Evolutionary conservation across 73 alveolate species (phyloP), one percentile per base, ranked within the genome.

Genomic region (Paramecium caudatum): DNA sequence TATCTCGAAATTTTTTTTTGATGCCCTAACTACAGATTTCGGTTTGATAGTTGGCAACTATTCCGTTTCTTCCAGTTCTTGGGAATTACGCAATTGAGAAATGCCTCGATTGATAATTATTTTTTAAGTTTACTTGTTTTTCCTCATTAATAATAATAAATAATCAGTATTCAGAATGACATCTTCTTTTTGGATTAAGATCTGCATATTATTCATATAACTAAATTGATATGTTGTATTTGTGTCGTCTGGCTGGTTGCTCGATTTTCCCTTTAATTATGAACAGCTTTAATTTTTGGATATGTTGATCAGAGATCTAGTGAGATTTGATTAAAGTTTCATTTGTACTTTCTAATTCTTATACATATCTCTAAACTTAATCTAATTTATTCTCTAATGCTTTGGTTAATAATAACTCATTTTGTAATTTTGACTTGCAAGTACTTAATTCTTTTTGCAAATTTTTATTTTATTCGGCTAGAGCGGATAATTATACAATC

Each of bases 41-140:
- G 80, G 80, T 27, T 55, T 55, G 8, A 55, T 55, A 10, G n/a
- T 19, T 0, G 80, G 80, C 30, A 55, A 55, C 30, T 55, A 55
- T 21, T 55, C 80, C 9, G 80, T 55, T 12, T 55, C 80, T 9
- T 55, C 80, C n/a, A 27, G 30, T 6, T 55, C 80, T 23, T 8
- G 12, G 12, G 27, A 19, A 55, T 23, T 55, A 27, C 80, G 23
- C 30, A 55, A 19, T 21, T 55, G 17, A 55, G 80, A 55, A 23
- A 55, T 55, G 12, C 80, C 80, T 27, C 80, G 80, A 55, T 55
- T 55, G 23, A 55, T 43, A 55, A 55, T 55, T 55, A 55, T 55
- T 55, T 55, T 55, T 55, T 55, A 55, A 55, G 80, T 55, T 55
- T 37, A 21, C 30, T 55, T 49, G 25, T 49, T 55, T 55, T 23